These are phyloP conservation scores for Camellia japonica DNA, from an alignment of 148 eudicot species.

Conservation along the genomic window DNA sequence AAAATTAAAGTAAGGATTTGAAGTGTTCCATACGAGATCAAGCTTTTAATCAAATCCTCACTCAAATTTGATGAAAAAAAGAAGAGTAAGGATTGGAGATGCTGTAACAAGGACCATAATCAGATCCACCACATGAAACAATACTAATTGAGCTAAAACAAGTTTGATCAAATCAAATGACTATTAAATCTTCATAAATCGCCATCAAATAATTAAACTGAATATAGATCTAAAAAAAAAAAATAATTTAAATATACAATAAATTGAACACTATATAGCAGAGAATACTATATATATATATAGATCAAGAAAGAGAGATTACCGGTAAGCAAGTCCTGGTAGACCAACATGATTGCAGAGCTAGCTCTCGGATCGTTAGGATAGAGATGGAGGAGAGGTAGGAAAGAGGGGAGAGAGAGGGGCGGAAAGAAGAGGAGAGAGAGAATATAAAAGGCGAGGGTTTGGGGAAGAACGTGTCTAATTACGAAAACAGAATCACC, in stretches of 20 bases:
- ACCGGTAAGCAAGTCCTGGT: not conserved
- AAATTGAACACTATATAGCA: too few relatives aligned
- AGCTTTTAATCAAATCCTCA: too few relatives aligned
- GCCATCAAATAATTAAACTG: not conserved
- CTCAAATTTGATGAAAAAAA: too few relatives aligned
- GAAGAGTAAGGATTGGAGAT: too few relatives aligned
- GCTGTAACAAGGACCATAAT: not conserved
- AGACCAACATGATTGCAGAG: not conserved
- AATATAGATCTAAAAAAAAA: not conserved
- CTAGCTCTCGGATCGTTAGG: not conserved
- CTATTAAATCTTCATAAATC: not conserved
- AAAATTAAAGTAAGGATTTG: too few relatives aligned
- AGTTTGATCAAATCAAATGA: not conserved
- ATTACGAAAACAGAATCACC: too few relatives aligned
- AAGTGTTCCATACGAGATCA: too few relatives aligned
- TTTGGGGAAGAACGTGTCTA: too few relatives aligned
- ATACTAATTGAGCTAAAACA: not conserved
- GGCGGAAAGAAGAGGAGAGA: too few relatives aligned
- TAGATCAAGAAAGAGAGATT: not conserved
- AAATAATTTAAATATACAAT: not conserved
- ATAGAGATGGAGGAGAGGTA: not conserved
- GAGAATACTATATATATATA: not conserved
- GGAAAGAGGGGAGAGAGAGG: not conserved
- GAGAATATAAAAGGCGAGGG: too few relatives aligned
- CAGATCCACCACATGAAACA: not conserved